Evolutionary conservation across 2,329 filamentous ascomycete species (phyloP), one percentile per base, ranked within the genome.

Genomic region (Epichloe typhina): DNA sequence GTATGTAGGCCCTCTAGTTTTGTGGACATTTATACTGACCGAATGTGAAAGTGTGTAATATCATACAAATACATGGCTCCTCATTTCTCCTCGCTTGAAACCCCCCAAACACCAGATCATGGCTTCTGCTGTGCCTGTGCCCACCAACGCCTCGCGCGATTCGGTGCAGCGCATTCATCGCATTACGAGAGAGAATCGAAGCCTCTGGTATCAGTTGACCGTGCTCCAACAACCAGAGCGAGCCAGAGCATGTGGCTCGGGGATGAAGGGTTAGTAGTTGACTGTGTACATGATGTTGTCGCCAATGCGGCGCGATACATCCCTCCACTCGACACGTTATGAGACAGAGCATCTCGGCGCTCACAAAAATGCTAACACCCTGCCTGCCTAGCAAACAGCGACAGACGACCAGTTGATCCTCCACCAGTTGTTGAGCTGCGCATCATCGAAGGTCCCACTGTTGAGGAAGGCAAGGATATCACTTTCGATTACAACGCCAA

Each of bases 161-260:
- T 59, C 64, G 46, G 57, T 66, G 54, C 75, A 84, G 47, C 72
- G 77, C 50, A 64, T 69, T 49, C 65, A 68, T 47, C 66, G 69
- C 46, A 57, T 62, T 49, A 95, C 88, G 41, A 82, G 81, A 59
- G 83, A 85, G 59, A 87, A 87, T 55, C 82, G 86, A 58, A 81
- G 75, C 55, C 77, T 96, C 58, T 88, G 81, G 63, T 97, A 97
- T 68, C 75, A 79, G 56, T 73, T 97, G 66, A 82, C 80, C 53
- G 89, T 97, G 51, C 83, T 96, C 60, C 93, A 98, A 69, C 88
- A 97, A 66, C 93, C 93, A 19, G 86, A 95, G 70, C 86, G 90
- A 61, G 91, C 93, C 47, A 80, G 93, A 73, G 93, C 93, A 50
- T 98, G 93, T 67, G 93, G 93, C 62, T 90, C 89, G 50, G 93